A percentile compares a stretch with the other conserved stretches of the same genome.
Evolutionary conservation across 139 green algal species (phyloP).

Genomic region (Volvox reticuliferus): DNA sequence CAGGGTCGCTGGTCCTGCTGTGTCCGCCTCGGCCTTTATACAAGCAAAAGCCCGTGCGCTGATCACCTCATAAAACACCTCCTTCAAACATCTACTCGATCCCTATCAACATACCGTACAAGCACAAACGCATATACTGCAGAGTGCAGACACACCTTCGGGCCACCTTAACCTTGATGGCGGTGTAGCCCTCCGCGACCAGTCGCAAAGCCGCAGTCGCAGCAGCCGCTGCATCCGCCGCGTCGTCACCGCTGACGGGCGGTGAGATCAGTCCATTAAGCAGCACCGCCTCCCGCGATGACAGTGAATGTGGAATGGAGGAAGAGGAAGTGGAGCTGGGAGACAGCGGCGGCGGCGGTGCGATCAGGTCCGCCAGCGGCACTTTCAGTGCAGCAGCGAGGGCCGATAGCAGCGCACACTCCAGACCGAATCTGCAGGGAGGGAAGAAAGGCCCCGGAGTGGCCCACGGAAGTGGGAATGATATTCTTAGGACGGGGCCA

Average conservation of each 20-base stretch:
- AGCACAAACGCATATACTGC: no score
- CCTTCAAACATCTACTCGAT: no score
- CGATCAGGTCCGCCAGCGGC: conserved; percentile 43
- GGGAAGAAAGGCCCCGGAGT: not conserved
- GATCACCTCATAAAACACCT: no score
- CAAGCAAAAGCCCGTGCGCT: no score
- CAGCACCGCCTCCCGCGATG: not conserved
- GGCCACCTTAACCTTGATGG: conserved; percentile 95
- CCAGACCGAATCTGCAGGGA: conserved; percentile 74
- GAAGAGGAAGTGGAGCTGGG: not conserved
- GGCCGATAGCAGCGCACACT: conserved; percentile 80
- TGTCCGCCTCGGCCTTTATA: no score
- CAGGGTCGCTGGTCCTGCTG: no score
- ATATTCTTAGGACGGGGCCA: no score
- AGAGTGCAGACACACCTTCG: conserved; percentile 44
- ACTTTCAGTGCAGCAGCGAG: conserved; percentile 61
- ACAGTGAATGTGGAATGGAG: not conserved
- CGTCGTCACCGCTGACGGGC: not conserved
- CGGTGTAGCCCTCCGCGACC: conserved; percentile 61
- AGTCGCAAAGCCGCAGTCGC: conserved; percentile 49
- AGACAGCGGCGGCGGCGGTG: not conserved
- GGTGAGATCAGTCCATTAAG: conserved; percentile 58
- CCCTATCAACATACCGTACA: no score
- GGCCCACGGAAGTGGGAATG: no score
- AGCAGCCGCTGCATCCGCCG: not conserved